A percentile compares a stretch with the other conserved stretches of the same genome.
Conservation (phyloP, 2,329 filamentous ascomycete genomes). For the Boeremia lycopersici region DNA sequence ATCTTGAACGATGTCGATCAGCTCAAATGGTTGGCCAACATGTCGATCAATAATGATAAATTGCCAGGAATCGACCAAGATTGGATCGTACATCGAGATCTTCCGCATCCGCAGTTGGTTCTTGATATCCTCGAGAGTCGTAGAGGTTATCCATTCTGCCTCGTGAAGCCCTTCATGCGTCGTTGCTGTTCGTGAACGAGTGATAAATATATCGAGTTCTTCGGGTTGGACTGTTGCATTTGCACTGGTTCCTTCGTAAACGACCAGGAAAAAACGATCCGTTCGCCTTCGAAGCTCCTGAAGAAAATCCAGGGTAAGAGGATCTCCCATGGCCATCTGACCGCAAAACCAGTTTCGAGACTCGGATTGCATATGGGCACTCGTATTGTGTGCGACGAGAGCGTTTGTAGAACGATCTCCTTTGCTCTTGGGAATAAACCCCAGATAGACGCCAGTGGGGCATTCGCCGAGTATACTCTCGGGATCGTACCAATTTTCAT, state of each 20-base stretch:
- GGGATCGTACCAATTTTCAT: conserved; percentile 34
- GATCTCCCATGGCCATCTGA: conserved; percentile 37
- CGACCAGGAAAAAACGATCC: conserved; percentile 27
- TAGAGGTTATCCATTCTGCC: conserved; percentile 21
- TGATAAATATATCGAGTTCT: conserved; percentile 34
- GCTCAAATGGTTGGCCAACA: conserved; percentile 28
- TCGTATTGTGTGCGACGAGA: too few relatives aligned
- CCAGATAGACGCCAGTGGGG: conserved; percentile 31
- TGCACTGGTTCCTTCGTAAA: conserved; percentile 36
- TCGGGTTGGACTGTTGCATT: conserved; percentile 34
- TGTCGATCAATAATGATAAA: conserved; percentile 42
- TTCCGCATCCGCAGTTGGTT: conserved; percentile 32
- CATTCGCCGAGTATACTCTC: conserved; percentile 27
- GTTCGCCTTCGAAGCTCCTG: conserved; percentile 31
- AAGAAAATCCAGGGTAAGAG: conserved; percentile 26
- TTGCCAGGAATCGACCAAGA: conserved; percentile 40
- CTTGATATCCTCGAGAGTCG: conserved; percentile 38
- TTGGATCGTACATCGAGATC: conserved; percentile 36
- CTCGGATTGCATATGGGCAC: too few relatives aligned
- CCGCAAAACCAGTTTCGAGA: conserved; percentile 36
- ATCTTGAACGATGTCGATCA: conserved; percentile 39
- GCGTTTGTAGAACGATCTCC: too few relatives aligned
- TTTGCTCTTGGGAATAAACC: conserved; percentile 34
- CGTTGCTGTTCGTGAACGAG: conserved; percentile 22
- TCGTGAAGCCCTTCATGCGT: conserved; percentile 20